Evolutionary conservation across 2,329 filamentous ascomycete species (phyloP).

Genomic region (Pyrenochaeta sp.): DNA sequence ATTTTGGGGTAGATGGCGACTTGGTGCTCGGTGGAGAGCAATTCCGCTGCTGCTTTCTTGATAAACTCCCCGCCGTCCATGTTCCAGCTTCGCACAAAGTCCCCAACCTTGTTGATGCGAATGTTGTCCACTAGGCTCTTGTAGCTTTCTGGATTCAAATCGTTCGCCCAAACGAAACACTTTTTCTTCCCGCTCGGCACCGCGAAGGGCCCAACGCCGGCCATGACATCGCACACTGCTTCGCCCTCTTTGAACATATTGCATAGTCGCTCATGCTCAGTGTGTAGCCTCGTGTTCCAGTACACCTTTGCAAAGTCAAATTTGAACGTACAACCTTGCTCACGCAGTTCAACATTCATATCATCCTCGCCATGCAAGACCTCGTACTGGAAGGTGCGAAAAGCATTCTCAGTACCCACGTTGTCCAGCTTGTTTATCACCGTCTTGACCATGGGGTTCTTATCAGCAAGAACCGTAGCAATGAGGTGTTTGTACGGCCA

Average conservation of each 20-base stretch:
- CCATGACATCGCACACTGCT: constrained; percentile 96
- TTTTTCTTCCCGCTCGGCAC: constrained; percentile 88
- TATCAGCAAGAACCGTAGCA: constrained; percentile 85
- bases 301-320: constrained; percentile 98
- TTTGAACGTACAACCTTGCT: constrained; percentile 84
- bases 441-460: constrained; percentile 81
- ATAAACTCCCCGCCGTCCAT: constrained; percentile 86
- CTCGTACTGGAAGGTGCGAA: constrained; percentile 92
- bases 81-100: constrained; percentile 81
- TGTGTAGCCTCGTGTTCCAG: constrained; percentile 93
- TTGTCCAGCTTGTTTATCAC: constrained; percentile 96
- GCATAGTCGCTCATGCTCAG: constrained; percentile 85
- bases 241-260: constrained; percentile 81
- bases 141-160: constrained; percentile 92
- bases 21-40: constrained; percentile 64
- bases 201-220: constrained; percentile 94
- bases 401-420: constrained; percentile 85
- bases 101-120: constrained; percentile 76
- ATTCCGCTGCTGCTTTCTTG: constrained; percentile 68
- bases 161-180: constrained; percentile 96
- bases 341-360: constrained; percentile 81
- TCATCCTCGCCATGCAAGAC: constrained; percentile 83
- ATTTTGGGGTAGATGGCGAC: constrained; percentile 50
- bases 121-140: constrained; percentile 75
- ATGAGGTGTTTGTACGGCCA: constrained; percentile 87